Percentiles rank a stretch among this genome's conserved stretches.
Conservation (phyloP, 805 yeast genomes). For the Kodamaea kakaduensis region DNA sequence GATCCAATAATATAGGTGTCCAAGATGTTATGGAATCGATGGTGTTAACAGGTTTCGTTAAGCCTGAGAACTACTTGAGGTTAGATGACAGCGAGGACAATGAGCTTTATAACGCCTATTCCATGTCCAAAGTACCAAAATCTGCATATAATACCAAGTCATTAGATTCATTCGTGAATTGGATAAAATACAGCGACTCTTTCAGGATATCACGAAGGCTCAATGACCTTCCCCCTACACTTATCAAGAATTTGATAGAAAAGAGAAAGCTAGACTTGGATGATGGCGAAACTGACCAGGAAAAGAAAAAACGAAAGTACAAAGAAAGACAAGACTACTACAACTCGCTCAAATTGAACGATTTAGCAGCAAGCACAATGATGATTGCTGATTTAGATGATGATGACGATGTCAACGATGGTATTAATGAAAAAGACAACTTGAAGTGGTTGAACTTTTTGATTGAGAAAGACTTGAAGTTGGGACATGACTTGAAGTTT, state of each 20-base stretch:
- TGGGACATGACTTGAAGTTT: conserved; percentile 37
- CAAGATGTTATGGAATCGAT: conserved; percentile 74
- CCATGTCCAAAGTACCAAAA: conserved; percentile 14
- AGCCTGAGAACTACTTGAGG: conserved; percentile 54
- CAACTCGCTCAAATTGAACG: conserved; percentile 32
- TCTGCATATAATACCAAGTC: conserved; percentile 32
- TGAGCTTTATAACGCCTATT: conserved; percentile 13
- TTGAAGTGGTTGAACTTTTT: conserved; percentile 37
- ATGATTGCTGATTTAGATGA: conserved; percentile 14
- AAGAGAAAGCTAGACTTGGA: conserved; percentile 35
- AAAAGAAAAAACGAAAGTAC: conserved; percentile 29
- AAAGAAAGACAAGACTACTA: conserved; percentile 39
- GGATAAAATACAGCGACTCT: conserved; percentile 31
- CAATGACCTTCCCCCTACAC: conserved; percentile 27
- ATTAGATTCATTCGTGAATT: conserved; percentile 33
- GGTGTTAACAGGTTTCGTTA: conserved; percentile 56
- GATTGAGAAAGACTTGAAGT: conserved; percentile 30
- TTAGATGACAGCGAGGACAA: conserved; percentile 28
- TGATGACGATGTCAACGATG: conserved; percentile 22
- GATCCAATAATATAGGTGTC: conserved; percentile 41
- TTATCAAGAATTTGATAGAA: conserved; percentile 33
- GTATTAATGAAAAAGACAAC: conserved; percentile 21
- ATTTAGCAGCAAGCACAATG: conserved; percentile 10
- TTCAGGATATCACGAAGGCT: conserved; percentile 20
- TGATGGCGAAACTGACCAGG: conserved; percentile 32